These are phyloP conservation scores for Saprolegnia diclina DNA, from an alignment of 352 stramenopile genomes.

Conservation along the genomic window DNA sequence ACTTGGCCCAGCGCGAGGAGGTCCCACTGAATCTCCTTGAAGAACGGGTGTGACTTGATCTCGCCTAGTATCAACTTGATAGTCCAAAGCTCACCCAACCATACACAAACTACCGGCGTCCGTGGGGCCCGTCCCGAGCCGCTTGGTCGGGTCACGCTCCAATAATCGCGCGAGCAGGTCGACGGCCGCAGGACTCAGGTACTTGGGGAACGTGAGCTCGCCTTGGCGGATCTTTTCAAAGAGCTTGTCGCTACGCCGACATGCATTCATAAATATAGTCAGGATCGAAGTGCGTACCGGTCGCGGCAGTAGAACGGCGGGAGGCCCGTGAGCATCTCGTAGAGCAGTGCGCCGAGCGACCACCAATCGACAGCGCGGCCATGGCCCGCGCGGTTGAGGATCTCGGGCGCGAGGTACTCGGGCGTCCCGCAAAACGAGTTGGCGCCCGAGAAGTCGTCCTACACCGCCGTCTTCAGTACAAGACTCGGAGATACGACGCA, in stretches of 20 bases:
- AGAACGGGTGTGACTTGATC: constrained; percentile 82
- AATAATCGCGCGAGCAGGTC: constrained; percentile 88
- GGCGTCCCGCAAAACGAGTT: constrained; percentile 97
- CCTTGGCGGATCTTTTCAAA: constrained; percentile 97
- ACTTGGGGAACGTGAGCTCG: constrained; percentile 94
- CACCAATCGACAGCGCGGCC: constrained; percentile 98
- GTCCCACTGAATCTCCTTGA: constrained; percentile 75
- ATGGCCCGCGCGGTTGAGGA: constrained; percentile 95
- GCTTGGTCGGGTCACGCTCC: constrained; percentile 88
- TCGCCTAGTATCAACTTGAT: constrained; percentile 33
- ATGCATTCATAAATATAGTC: too few species aligned
- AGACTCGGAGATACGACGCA: not conserved
- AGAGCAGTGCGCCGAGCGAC: constrained; percentile 88
- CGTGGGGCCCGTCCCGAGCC: constrained; percentile 88
- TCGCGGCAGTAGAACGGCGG: constrained; percentile 94
- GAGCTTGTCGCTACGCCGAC: constrained; percentile 85
- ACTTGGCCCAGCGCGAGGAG: constrained; percentile 52
- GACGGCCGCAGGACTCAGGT: constrained; percentile 81
- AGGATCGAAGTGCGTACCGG: constrained; percentile 34
- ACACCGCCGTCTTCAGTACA: constrained; percentile 72
- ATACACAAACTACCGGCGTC: constrained; percentile 33
- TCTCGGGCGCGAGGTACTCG: constrained; percentile 99
- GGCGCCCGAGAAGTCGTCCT: constrained; percentile 89
- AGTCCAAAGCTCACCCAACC: too few species aligned
- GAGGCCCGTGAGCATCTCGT: constrained; percentile 75